These are phyloP conservation scores for Gossypium davidsonii DNA, from an alignment of 441 rosid species.

Conservation along the genomic window DNA sequence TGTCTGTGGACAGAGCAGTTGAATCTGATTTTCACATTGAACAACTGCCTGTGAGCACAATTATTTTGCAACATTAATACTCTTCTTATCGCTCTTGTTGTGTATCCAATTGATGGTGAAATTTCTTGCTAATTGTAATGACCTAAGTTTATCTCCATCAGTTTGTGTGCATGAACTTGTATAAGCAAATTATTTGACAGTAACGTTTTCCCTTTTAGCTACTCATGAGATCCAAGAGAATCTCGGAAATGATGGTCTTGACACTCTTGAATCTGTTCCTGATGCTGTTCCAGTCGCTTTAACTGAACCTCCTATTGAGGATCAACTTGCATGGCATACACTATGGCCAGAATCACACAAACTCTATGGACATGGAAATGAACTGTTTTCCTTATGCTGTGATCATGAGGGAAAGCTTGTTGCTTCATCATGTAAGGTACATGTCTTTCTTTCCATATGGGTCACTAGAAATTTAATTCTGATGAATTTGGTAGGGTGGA, in stretches of 20 bases:
- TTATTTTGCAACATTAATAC: background rate
- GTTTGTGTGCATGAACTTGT: background rate
- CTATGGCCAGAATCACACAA: conserved; percentile 94
- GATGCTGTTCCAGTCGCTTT: conserved; percentile 84
- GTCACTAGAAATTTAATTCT: background rate
- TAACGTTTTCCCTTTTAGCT: conserved; percentile 40
- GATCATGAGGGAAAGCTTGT: conserved; percentile 72
- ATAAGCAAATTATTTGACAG: background rate
- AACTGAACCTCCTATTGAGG: conserved; percentile 85
- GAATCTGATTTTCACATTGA: background rate
- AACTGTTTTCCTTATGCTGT: conserved; percentile 75
- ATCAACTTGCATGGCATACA: conserved; percentile 85
- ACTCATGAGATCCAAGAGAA: conserved; percentile 39
- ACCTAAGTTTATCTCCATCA: background rate
- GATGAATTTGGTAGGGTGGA: background rate
- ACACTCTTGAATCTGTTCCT: conserved; percentile 80
- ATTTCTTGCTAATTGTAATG: background rate
- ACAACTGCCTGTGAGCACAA: background rate
- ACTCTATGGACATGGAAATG: conserved; percentile 95
- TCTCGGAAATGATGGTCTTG: conserved; percentile 52
- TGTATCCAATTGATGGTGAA: background rate
- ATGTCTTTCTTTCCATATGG: background rate
- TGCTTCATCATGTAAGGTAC: conserved; percentile 96
- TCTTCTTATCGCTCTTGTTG: background rate
- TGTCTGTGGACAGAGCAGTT: background rate